Evolutionary conservation across 306 rosid genomes (phyloP).

Genomic region (Elaeagnus macrophylla): DNA sequence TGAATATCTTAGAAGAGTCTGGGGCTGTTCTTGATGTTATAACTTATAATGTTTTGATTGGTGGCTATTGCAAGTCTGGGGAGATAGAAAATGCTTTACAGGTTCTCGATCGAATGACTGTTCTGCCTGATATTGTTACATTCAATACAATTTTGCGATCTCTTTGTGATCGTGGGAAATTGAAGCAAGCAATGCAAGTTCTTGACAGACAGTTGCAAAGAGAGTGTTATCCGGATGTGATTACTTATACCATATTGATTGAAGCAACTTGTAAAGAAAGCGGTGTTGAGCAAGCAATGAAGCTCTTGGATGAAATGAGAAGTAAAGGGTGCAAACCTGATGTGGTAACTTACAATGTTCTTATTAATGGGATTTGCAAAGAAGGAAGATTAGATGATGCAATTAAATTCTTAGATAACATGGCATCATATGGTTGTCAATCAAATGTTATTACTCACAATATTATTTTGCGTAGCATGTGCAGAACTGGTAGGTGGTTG

Average conservation of each 20-base stretch:
- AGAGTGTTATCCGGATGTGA: conserved; percentile 85
- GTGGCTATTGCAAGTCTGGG: conserved; percentile 79
- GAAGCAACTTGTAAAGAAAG: conserved; percentile 87
- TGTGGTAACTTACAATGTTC: conserved; percentile 86
- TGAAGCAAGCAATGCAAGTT: conserved; percentile 87
- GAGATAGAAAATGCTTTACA: conserved; percentile 66
- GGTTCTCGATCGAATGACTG: conserved; percentile 75
- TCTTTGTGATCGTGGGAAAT: conserved; percentile 66
- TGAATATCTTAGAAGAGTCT: conserved; percentile 66
- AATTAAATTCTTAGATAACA: conserved; percentile 47
- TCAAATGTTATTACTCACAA: conserved; percentile 80
- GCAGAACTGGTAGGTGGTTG: conserved; percentile 91
- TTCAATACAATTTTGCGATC: conserved; percentile 73
- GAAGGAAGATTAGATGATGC: conserved; percentile 88
- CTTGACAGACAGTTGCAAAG: conserved; percentile 62
- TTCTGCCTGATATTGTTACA: conserved; percentile 80
- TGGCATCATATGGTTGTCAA: conserved; percentile 59
- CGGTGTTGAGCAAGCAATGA: conserved; percentile 85
- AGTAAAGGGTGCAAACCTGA: conserved; percentile 78
- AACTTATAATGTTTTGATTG: conserved; percentile 73
- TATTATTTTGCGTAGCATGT: conserved; percentile 78
- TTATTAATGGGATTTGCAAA: conserved; percentile 82
- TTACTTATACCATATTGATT: conserved; percentile 80
- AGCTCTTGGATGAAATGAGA: conserved; percentile 81
- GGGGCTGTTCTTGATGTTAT: conserved; percentile 80